phyloP scores from a whole-genome alignment of 2,329 filamentous ascomycete species.

The Dryadomyces quercus-mongolicae region DNA sequence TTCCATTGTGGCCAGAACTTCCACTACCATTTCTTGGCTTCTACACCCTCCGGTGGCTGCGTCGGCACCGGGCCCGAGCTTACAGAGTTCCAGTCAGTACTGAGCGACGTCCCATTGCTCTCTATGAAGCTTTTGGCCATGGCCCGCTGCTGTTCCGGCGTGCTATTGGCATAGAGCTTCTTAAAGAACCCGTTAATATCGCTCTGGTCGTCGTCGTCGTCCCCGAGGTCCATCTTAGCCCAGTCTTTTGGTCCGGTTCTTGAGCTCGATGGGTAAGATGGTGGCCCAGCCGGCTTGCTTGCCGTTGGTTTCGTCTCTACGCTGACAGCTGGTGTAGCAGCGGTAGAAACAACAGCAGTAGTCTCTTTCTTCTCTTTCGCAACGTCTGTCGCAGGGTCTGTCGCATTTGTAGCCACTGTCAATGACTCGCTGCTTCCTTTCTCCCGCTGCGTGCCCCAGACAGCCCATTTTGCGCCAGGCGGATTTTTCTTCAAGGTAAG shows the following conservation, averaged over 20 bases:
- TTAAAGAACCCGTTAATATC: slow-evolving; percentile 81
- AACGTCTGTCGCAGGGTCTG: not conserved
- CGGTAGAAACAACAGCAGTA: not conserved
- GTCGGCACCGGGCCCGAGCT: slow-evolving; percentile 59
- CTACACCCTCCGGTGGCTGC: slow-evolving; percentile 62
- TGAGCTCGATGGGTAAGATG: slow-evolving; percentile 77
- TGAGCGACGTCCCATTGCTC: slow-evolving; percentile 85
- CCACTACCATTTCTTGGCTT: slow-evolving; percentile 56
- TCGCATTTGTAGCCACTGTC: slow-evolving; percentile 4
- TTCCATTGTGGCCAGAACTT: not conserved
- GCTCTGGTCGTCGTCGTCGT: slow-evolving; percentile 44
- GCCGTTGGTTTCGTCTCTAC: not conserved
- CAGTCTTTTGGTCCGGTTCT: slow-evolving; percentile 77
- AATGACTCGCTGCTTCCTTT: not conserved
- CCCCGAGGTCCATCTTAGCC: slow-evolving; percentile 58
- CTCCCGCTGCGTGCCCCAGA: slow-evolving; percentile 17
- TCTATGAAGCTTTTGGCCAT: slow-evolving; percentile 98
- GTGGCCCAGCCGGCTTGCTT: slow-evolving; percentile 17
- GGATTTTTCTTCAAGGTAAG: slow-evolving; percentile 18
- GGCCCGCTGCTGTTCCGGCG: slow-evolving; percentile 70
- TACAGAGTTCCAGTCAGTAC: slow-evolving; percentile 85
- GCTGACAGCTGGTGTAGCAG: no score
- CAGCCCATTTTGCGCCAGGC: slow-evolving; percentile 18
- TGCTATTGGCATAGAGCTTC: slow-evolving; percentile 65
- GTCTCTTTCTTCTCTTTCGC: not conserved